Evolutionary conservation across 1,284 basidiomycete species (phyloP).

Genomic region (Puccinia brachypodii): DNA sequence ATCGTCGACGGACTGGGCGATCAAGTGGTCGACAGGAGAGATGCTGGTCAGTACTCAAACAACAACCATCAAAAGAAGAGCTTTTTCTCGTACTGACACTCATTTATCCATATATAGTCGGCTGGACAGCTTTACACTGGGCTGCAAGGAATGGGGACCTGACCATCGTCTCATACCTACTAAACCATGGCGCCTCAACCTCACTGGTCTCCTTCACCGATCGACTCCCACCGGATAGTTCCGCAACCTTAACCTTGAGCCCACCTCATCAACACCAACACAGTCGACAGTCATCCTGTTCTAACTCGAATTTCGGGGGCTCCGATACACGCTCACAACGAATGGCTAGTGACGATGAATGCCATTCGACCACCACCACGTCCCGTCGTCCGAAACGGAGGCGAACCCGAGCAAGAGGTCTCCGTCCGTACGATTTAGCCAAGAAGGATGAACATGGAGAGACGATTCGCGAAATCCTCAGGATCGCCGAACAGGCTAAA

Average conservation of each 20-base stretch:
- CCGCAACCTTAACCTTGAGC: background rate
- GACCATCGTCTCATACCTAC: slow-evolving; percentile 83
- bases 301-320: background rate
- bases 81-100: background rate
- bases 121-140: slow-evolving; percentile 95
- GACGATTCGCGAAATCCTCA: slow-evolving; percentile 36
- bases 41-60: slow-evolving; percentile 32
- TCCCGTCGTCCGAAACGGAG: slow-evolving; percentile 9
- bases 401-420: slow-evolving; percentile 3
- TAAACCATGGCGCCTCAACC: slow-evolving; percentile 84
- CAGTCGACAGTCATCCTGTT: background rate
- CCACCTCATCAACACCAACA: background rate
- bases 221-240: slow-evolving; percentile 64
- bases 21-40: slow-evolving; percentile 39
- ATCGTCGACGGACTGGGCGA: slow-evolving; percentile 42
- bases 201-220: slow-evolving; percentile 72
- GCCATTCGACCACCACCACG: background rate
- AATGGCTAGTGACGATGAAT: background rate
- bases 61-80: background rate
- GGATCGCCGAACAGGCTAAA: slow-evolving; percentile 39
- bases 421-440: slow-evolving; percentile 38
- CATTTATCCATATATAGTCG: slow-evolving; percentile 62
- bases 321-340: background rate
- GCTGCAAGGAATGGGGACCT: slow-evolving; percentile 84
- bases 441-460: slow-evolving; percentile 44